Evolutionary conservation across 1,284 basidiomycete genomes (phyloP).

Genomic region (Trichosporon coremiiforme): DNA sequence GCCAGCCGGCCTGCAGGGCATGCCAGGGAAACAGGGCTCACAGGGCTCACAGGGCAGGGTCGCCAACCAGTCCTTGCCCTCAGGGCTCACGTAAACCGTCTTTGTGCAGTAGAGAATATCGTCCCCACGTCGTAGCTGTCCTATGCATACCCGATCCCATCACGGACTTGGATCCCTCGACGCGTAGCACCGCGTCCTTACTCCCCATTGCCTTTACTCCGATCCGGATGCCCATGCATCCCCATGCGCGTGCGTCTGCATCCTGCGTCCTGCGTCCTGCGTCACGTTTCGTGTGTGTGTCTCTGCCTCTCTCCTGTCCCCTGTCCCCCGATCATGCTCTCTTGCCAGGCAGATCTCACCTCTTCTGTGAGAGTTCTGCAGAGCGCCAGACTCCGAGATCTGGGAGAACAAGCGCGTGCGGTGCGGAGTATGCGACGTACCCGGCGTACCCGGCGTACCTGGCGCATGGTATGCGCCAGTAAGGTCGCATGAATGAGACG

Average conservation of each 20-base stretch:
- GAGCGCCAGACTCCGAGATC: no score
- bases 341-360: neutral
- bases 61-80: neutral
- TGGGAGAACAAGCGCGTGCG: no score
- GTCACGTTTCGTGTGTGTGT: neutral
- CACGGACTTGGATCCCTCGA: neutral
- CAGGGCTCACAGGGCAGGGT: neutral
- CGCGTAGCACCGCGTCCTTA: neutral
- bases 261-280: no score
- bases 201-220: neutral
- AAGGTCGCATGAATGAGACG: neutral
- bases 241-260: no score
- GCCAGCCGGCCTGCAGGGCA: neutral
- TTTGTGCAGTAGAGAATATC: no score
- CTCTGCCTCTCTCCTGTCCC: neutral
- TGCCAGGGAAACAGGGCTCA: neutral
- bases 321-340: neutral
- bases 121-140: neutral
- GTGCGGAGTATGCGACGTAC: no score
- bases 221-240: neutral
- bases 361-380: no score
- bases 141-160: neutral
- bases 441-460: no score
- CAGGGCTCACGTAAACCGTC: constrained; percentile 2
- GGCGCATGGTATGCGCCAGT: no score